phyloP scores from a whole-genome alignment of 805 yeast genomes.

The Monosporozyma unispora region DNA sequence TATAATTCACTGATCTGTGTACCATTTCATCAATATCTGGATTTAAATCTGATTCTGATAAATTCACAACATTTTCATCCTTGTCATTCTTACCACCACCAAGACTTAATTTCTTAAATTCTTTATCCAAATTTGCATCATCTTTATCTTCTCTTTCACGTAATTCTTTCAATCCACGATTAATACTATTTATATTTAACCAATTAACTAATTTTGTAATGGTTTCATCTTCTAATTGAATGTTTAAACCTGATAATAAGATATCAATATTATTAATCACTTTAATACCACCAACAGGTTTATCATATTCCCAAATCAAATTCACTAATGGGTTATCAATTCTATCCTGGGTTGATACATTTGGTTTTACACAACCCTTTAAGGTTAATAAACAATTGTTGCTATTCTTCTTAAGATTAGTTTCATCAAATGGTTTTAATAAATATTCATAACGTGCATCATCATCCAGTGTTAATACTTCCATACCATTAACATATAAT shows the following conservation, averaged over 20 bases:
- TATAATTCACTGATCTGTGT: conserved; percentile 59
- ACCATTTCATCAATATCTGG: conserved; percentile 56
- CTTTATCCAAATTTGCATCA: not conserved
- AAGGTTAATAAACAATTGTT: not conserved
- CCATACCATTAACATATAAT: conserved; percentile 51
- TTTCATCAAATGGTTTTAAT: conserved; percentile 40
- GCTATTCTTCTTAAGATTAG: not conserved
- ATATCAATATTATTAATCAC: conserved; percentile 59
- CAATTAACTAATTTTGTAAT: conserved; percentile 56
- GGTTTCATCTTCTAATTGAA: conserved; percentile 66
- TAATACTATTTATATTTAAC: conserved; percentile 29
- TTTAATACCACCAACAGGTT: conserved; percentile 87
- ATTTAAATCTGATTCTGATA: conserved; percentile 9
- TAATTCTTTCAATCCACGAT: not conserved
- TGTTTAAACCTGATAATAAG: conserved; percentile 52
- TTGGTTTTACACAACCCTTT: not conserved
- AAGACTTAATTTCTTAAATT: not conserved
- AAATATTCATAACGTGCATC: conserved; percentile 61
- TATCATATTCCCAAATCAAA: conserved; percentile 67
- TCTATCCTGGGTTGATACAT: conserved; percentile 3
- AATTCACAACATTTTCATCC: conserved; percentile 7
- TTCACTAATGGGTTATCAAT: conserved; percentile 31
- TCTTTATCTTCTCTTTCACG: not conserved
- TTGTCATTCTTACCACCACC: conserved; percentile 1
- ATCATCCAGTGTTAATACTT: conserved; percentile 56